Evolutionary conservation across 495 filamentous ascomycete species (phyloP).

Genomic region (Daldinia caldariorum): DNA sequence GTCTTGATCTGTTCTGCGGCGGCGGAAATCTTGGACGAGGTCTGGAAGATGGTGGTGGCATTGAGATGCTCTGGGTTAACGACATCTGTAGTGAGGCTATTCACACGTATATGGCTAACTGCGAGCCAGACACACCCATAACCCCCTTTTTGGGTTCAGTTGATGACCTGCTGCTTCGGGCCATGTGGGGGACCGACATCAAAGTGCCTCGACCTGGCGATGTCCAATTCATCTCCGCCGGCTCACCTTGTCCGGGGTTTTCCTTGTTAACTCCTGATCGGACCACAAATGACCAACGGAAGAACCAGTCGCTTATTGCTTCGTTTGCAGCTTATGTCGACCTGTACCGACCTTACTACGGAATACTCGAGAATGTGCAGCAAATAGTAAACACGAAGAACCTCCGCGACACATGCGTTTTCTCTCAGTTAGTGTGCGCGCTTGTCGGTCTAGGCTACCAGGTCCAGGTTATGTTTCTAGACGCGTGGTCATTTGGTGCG

Average conservation of each 20-base stretch:
- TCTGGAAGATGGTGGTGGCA: conserved; percentile 73
- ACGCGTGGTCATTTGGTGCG: conserved; percentile 74
- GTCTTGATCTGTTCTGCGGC: conserved; percentile 77
- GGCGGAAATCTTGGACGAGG: conserved; percentile 79
- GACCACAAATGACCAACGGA: conserved; percentile 56
- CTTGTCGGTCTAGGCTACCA: conserved; percentile 81
- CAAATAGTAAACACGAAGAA: conserved; percentile 61
- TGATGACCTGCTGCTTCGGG: conserved; percentile 69
- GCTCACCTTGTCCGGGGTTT: conserved; percentile 79
- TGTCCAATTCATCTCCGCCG: conserved; percentile 74
- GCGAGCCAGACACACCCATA: conserved; percentile 27
- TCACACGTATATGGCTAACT: conserved; percentile 74
- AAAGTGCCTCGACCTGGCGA: conserved; percentile 65
- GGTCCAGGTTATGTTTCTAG: conserved; percentile 66
- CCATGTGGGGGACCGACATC: conserved; percentile 60
- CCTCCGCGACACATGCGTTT: conserved; percentile 63
- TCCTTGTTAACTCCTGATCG: conserved; percentile 66
- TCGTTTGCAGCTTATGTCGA: conserved; percentile 78
- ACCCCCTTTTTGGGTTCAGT: conserved; percentile 73
- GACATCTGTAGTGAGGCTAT: conserved; percentile 71
- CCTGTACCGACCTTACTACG: conserved; percentile 76
- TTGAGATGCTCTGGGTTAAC: conserved; percentile 70
- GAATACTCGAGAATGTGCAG: conserved; percentile 76
- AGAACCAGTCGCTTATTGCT: conserved; percentile 76
- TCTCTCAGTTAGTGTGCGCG: conserved; percentile 73